Evolutionary conservation across 2,329 filamentous ascomycete species (phyloP).

Genomic region (Metarhizium robertsii): DNA sequence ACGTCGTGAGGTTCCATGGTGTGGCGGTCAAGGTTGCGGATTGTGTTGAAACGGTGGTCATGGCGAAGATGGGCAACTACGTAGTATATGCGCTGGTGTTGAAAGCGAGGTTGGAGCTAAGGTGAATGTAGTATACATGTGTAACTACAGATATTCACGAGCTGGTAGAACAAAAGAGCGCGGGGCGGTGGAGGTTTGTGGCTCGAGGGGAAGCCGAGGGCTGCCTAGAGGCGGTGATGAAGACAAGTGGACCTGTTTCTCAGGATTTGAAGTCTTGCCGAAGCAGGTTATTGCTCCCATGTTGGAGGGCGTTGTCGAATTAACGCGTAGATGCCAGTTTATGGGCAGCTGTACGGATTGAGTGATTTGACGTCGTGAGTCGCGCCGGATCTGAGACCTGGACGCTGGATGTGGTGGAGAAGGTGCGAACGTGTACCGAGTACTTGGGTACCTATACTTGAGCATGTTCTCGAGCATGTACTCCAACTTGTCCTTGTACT

Average conservation of each 20-base stretch:
- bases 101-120: background rate
- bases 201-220: too few species aligned
- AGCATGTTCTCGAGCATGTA: too few species aligned
- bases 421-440: too few species aligned
- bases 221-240: background rate
- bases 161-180: background rate
- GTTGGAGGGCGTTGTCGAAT: background rate
- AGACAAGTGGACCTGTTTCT: background rate
- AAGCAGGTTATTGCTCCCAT: background rate
- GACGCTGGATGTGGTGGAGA: background rate
- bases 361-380: background rate
- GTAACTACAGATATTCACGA: background rate
- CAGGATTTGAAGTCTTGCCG: background rate
- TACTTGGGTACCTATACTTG: too few species aligned
- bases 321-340: background rate
- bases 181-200: background rate
- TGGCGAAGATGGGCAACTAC: background rate
- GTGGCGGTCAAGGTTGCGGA: background rate
- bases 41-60: background rate
- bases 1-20: constrained; percentile 18
- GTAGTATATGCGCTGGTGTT: background rate
- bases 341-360: background rate
- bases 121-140: background rate
- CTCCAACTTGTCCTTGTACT: too few species aligned
- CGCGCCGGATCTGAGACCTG: background rate